Evolutionary conservation across 2,329 filamentous ascomycete species (phyloP).

Genomic region (Ophiostoma perfectum): DNA sequence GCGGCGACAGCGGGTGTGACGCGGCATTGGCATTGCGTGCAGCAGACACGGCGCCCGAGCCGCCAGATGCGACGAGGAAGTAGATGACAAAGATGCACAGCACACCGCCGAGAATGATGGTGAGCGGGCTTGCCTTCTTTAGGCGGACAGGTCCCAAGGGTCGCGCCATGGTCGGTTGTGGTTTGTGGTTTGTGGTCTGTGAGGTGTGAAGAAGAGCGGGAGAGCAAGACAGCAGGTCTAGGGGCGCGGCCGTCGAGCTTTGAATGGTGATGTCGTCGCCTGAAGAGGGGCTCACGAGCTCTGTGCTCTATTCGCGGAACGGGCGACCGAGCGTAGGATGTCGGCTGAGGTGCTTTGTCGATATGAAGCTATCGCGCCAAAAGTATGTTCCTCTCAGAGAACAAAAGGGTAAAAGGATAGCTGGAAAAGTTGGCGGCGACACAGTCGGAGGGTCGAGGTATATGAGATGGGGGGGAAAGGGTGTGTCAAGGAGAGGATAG

Average conservation of each 20-base stretch:
- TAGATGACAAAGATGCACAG: slow-evolving; percentile 67
- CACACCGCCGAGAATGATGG: slow-evolving; percentile 63
- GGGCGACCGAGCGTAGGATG: not conserved
- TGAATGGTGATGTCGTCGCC: not conserved
- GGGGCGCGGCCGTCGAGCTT: too few species aligned
- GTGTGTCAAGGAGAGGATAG: not conserved
- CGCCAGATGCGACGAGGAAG: slow-evolving; percentile 51
- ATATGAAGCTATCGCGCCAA: not conserved
- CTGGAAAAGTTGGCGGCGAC: not conserved
- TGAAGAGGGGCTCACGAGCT: too few species aligned
- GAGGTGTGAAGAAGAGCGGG: not conserved
- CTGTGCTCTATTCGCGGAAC: too few species aligned
- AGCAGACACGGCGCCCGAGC: slow-evolving; percentile 30
- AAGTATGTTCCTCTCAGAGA: slow-evolving; percentile 9
- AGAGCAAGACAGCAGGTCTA: not conserved
- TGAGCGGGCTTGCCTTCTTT: slow-evolving; percentile 74
- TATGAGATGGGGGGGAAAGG: not conserved
- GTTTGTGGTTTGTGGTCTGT: not conserved
- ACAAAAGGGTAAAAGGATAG: not conserved
- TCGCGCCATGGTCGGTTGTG: slow-evolving; percentile 44
- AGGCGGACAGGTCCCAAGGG: slow-evolving; percentile 63
- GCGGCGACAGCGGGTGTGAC: slow-evolving; percentile 65
- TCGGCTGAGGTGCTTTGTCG: not conserved
- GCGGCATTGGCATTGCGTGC: slow-evolving; percentile 47
- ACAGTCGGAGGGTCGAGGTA: too few species aligned